Evolutionary conservation across 1,284 basidiomycete species (phyloP), one percentile per base, ranked within the genome.

Genomic region (Peniophora sp.): DNA sequence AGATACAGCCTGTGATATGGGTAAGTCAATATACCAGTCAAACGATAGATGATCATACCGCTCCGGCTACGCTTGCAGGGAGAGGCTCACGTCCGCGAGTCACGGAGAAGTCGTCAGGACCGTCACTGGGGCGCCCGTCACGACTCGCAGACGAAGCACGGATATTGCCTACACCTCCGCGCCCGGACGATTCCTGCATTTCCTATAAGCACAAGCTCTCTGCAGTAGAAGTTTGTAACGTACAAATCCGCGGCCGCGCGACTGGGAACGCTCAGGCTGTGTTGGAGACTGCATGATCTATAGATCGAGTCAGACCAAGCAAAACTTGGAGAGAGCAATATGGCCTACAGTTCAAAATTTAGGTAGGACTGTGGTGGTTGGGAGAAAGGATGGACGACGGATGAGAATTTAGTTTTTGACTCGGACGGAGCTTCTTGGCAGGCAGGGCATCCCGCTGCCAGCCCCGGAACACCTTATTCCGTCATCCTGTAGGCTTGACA

Each of bases 81-180:
- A 61, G 55, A 1, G 74, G 72, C 58, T 88, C 85, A 47, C 83
- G 72, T 0, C 84, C 85, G 47, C 82, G 72, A 16, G 72, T 69
- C 19, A 61, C 58, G 1, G 71, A 73, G 49, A 69, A 70, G 53
- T 77, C 74, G 52, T 78, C 74, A 16, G 72, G 67, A 1, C 69
- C 73, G 22, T 63, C 62, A 32, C 53, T 48, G 22, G 65, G 20
- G 62, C 22, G 66, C 65, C 58, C 49, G 39, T 76, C 72, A 32
- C 67, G 68, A 34, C 74, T 73, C 2, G 45, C 54, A 44, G 78
- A 77, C 5, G 75, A 53, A 3, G 63, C 69, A 52, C 75, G 73
- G 52, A 87, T 80, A 65, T 88, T 89, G 35, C 85, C 85, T 11
- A 73, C 55, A 11, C 85, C 85, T 2, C 85, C 85, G 53, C 85